A percentile compares a stretch with the other conserved stretches of the same genome.
Evolutionary conservation across 163 green algal species (phyloP).

Genomic region (Prototheca cutis): DNA sequence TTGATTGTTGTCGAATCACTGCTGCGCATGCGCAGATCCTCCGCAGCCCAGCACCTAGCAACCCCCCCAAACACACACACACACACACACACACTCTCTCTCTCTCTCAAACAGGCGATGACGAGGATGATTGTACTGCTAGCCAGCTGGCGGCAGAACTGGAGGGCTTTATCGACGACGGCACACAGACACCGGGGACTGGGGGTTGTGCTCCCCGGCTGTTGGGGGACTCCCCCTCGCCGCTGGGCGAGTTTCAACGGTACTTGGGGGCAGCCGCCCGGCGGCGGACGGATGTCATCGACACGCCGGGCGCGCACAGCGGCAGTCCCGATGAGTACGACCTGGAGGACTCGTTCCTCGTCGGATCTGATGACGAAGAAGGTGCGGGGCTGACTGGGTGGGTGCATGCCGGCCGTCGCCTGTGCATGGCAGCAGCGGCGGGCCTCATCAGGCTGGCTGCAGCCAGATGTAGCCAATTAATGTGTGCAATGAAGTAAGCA

Average conservation of each 20-base stretch:
- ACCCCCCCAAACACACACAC: too few species aligned
- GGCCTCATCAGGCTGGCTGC: too few species aligned
- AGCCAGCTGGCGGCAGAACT: background rate
- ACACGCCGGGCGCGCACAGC: background rate
- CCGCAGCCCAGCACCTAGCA: too few species aligned
- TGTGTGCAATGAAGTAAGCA: background rate
- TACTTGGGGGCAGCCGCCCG: background rate
- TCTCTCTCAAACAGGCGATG: too few species aligned
- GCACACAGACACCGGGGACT: background rate
- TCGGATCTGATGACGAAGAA: background rate
- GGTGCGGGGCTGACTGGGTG: too few species aligned
- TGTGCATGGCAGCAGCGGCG: too few species aligned
- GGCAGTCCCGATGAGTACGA: background rate
- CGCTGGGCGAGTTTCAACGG: background rate
- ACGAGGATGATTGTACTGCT: background rate
- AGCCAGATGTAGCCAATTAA: background rate
- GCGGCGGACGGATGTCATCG: background rate
- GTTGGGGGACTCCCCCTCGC: background rate
- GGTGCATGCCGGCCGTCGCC: too few species aligned
- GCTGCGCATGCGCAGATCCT: background rate
- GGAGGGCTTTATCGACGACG: background rate
- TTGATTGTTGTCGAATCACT: background rate
- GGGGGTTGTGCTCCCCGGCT: background rate
- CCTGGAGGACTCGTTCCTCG: conserved; percentile 8
- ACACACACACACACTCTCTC: too few species aligned